These are phyloP conservation scores for Botryotinia calthae DNA, from an alignment of 2,329 filamentous ascomycete genomes.

Conservation along the genomic window DNA sequence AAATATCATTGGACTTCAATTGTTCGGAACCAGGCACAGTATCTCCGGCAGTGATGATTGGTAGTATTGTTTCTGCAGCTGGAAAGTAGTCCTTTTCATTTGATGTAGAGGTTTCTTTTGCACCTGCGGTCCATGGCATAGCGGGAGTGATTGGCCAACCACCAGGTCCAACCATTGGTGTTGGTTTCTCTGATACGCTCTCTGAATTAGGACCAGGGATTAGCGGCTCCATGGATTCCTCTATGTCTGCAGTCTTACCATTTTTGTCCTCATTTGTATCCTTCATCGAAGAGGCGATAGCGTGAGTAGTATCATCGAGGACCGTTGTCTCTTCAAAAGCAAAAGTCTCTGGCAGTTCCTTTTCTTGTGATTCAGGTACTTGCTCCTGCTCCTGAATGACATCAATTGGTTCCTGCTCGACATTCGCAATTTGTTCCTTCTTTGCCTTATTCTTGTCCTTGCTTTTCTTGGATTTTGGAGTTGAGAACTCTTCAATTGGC, in stretches of 20 bases:
- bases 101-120: neutral
- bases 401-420: neutral
- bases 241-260: neutral
- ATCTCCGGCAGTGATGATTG: slow-evolving; percentile 25
- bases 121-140: slow-evolving; percentile 23
- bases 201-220: slow-evolving; percentile 17
- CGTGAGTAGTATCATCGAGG: neutral
- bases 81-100: slow-evolving; percentile 23
- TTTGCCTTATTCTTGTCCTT: slow-evolving; percentile 28
- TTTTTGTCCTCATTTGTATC: neutral
- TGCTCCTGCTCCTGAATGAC: slow-evolving; percentile 7
- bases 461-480: slow-evolving; percentile 26
- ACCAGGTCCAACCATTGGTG: slow-evolving; percentile 28
- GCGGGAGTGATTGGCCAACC: slow-evolving; percentile 25
- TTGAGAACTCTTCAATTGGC: slow-evolving; percentile 6
- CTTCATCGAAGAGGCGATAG: neutral
- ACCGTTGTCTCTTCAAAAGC: neutral
- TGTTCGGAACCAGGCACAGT: slow-evolving; percentile 22
- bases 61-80: slow-evolving; percentile 20
- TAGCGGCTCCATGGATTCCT: slow-evolving; percentile 12
- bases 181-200: slow-evolving; percentile 24
- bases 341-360: neutral
- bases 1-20: slow-evolving; percentile 8
- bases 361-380: neutral
- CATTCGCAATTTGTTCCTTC: slow-evolving; percentile 20